Evolutionary conservation across 179 eudicot genomes (phyloP), one percentile per base, ranked within the genome.

Genomic region (Camellia oleifera): DNA sequence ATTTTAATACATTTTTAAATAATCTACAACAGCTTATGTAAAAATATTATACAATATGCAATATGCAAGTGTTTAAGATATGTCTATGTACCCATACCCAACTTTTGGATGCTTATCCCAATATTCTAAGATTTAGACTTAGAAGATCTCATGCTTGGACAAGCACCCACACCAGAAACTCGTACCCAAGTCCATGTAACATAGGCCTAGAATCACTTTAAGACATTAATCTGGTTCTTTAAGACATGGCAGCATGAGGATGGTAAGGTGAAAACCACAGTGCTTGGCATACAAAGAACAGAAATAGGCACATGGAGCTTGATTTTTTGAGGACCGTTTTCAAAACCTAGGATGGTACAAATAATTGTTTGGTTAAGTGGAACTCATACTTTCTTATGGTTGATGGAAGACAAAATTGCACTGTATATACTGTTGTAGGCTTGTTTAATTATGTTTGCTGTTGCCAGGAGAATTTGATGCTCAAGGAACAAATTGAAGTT

Each of bases 401-500:
- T 46, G 56, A 15, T 7, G 7, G 60, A 13, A 77, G 11, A 64
- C 13, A 8, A 77, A 8, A 64, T 77, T 62, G 23, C 46, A 65
- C 17, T 5, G 44, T 18, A 9, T 61, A 40, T 75, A 11, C 12
- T 63, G 45, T 18, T 66, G 42, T 3, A 14, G 45, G 26, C 56
- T 20, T 77, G 68, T 20, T 50, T 71, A 69, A 60, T 66, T 42
- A 20, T 73, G 72, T 5, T 68, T 10, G 18, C 46, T 26, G 72
- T 64, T 42, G 61, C 69, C 82, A 92, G 97, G 98, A 91, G 80
- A 89, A 92, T 81, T 50, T 70, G 66, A 82, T 90, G 84, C 81
- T 92, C 78, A 94, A 92, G 90, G 97, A 89, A 84, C 98, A 94
- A 82, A 81, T 86, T 78, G 90, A 90, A 78, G 89, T 60, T 14